Base-by-base conservation (phyloP, 805 yeast genomes). In the Wickerhamiella occidentalis region DNA sequence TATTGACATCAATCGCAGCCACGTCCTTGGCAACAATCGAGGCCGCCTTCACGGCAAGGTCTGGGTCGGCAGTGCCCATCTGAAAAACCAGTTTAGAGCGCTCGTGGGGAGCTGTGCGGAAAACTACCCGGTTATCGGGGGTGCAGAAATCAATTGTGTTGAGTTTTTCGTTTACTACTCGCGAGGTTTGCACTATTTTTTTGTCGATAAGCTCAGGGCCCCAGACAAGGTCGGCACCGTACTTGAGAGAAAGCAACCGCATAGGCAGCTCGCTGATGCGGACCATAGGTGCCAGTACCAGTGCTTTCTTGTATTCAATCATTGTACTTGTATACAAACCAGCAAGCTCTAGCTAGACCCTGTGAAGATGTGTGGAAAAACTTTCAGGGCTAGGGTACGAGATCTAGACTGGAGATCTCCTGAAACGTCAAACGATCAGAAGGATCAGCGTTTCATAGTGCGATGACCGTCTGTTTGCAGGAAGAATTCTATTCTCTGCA, bases 161-260 rank as follows among this genome's bases (percentile, higher is more conserved):
- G 36, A 64, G 57, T 19, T 48, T 49, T 0, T 65, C 68, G 62
- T 88, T 88, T 28, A 68, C 73, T 0, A 71, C 67, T 54, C 97
- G 72, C 28, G 72, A 73, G 61, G 94, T 85, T 21, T 76, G 75
- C 19, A 87, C 60, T 33, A 92, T 65, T 62, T 86, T 87, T 63
- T 81, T 84, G 63, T 92, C 98, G 19, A 92, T 76, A 52, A 88
- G 82, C 64, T 92, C 98, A 0, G 98, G 98, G 13, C 81, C 78
- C 98, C 98, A 92, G 4, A 92, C 97, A 43, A 90, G 69, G 64
- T 92, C 97, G 0, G 96, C 95, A 2, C 96, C 96, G 62, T 85
- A 73, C 55, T 75, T 76, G 21, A 92, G 70, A 0, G 96, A 80
- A 55, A 88, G 62, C 6, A 90, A 71, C 50, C 98, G 72, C 7